Evolutionary conservation across 306 rosid genomes (phyloP).

Genomic region (Sechiopsis laciniata): DNA sequence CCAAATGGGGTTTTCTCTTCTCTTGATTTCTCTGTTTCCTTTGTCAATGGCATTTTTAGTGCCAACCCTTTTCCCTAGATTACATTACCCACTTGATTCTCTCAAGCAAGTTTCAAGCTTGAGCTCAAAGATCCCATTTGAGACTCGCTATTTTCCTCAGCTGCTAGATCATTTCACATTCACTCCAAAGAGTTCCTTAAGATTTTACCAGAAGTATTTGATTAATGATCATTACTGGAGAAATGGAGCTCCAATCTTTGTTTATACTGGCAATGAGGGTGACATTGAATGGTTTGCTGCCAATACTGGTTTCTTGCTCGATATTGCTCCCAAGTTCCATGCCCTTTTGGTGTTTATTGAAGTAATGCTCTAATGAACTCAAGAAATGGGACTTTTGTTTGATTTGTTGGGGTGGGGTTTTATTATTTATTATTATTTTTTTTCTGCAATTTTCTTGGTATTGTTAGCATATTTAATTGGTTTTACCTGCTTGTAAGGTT

Average conservation of each 20-base stretch:
- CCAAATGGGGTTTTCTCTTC: background rate
- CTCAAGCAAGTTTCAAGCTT: background rate
- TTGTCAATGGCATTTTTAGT: background rate
- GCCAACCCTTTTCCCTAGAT: background rate
- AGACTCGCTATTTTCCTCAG: constrained; percentile 58
- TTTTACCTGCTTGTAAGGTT: background rate
- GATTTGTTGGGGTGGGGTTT: background rate
- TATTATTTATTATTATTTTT: background rate
- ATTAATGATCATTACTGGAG: constrained; percentile 66
- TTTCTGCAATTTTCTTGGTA: background rate
- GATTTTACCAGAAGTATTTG: constrained; percentile 68
- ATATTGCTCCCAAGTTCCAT: constrained; percentile 51
- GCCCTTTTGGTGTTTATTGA: constrained; percentile 21
- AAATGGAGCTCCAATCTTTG: constrained; percentile 59
- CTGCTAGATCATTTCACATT: constrained; percentile 82
- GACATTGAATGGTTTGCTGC: constrained; percentile 79
- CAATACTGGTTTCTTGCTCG: constrained; percentile 79
- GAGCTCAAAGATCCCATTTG: constrained; percentile 30
- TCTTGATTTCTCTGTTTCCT: background rate
- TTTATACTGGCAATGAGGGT: constrained; percentile 93
- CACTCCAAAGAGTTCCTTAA: constrained; percentile 33
- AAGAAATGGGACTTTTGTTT: constrained; percentile 19
- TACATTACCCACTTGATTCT: background rate
- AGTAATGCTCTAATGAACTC: constrained; percentile 1
- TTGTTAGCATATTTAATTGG: background rate